Conservation (phyloP, 208 protist genomes). For the Crithidia bombi region DNA sequence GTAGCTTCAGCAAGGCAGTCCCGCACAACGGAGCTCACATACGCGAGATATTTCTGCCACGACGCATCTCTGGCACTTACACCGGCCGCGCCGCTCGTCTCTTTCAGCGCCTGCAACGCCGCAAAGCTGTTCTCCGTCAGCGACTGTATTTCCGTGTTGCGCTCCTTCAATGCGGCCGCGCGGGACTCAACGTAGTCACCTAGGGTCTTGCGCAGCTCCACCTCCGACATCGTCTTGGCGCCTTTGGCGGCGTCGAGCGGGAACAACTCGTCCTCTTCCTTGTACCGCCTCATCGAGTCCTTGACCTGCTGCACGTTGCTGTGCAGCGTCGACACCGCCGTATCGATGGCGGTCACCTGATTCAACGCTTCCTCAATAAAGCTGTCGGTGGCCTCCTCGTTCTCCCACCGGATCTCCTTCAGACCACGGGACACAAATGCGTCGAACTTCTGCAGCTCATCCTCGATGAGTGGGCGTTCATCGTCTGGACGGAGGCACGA, state of each 20-base stretch:
- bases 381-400: constrained; percentile 79
- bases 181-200: constrained; percentile 74
- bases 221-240: constrained; percentile 89
- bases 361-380: constrained; percentile 92
- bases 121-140: constrained; percentile 77
- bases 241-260: constrained; percentile 83
- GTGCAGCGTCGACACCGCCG: constrained; percentile 89
- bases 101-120: constrained; percentile 87
- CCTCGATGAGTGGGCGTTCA: constrained; percentile 93
- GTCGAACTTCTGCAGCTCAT: constrained; percentile 89
- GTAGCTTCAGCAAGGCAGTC: constrained; percentile 72
- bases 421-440: constrained; percentile 71
- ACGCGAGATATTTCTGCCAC: constrained; percentile 93
- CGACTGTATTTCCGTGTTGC: constrained; percentile 82
- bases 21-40: constrained; percentile 90
- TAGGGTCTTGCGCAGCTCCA: constrained; percentile 88
- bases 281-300: constrained; percentile 78
- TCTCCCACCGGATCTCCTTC: constrained; percentile 90
- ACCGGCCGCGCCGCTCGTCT: constrained; percentile 36
- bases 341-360: constrained; percentile 83
- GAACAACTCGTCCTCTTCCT: constrained; percentile 78
- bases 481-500: constrained; percentile 87
- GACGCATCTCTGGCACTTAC: constrained; percentile 43
- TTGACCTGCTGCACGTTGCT: constrained; percentile 88
- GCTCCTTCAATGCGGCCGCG: constrained; percentile 50